Evolutionary conservation across 495 filamentous ascomycete genomes (phyloP), one percentile per base, ranked within the genome.

Genomic region (Schizothecium vesticola): DNA sequence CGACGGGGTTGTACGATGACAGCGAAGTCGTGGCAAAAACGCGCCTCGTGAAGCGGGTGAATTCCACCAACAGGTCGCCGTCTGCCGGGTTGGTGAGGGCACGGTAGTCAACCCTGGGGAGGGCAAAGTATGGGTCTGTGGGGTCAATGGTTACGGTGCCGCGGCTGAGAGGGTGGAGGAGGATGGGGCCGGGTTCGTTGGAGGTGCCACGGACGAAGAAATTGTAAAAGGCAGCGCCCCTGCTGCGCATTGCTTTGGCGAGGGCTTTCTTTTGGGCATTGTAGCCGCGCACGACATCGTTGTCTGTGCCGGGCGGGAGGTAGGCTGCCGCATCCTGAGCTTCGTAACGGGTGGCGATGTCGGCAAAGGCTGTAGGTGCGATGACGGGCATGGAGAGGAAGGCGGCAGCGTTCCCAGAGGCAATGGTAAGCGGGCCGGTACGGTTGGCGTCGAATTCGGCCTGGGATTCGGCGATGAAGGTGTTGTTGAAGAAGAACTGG

Each of bases 71-170:
- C 31, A 83, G 69, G 24, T 80, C 78, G 6, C 78, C 26, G 63
- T 85, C 83, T 11, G 80, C 70, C 11, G 81, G 80, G 69, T 85
- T 85, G 43, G 71, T 75, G 0, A 85, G 79, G 9, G 79, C 78
- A 24, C 81, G 76, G 60, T 81, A 83, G 74, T 85, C 82, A 10
- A 84, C 76, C 1, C 79, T 56, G 1, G 80, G 81, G 25, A 72
- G 71, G 12, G 77, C 71, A 58, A 77, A 74, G 60, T 76, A 75
- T n/a, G 79, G 80, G 56, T 79, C 75, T 1, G 71, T 61, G 0
- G 69, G 62, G 74, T 83, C 74, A 67, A 85, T 79, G 61, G 74
- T 72, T 9, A 85, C 76, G 0, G 76, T 81, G 21, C 82, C 83
- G n/a, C n/a, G n/a, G n/a, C n/a, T n/a, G n/a, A n/a, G n/a, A 1